Evolutionary conservation across 1,139 yeast genomes (phyloP).

Genomic region (Blastobotrys apis): DNA sequence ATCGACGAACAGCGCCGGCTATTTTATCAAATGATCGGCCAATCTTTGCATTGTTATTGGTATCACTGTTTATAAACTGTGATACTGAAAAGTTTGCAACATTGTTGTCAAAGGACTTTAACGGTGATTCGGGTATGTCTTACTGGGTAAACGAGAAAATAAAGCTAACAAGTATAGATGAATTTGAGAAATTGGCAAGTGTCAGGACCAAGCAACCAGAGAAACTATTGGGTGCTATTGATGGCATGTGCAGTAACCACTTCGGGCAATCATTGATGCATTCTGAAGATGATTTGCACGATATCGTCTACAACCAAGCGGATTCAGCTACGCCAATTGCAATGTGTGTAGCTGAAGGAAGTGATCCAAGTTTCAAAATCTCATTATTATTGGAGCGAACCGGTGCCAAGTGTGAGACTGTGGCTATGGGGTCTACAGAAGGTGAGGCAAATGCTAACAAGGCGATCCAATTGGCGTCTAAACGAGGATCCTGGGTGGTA

Average conservation of each 20-base stretch:
- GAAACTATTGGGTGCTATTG: slow-evolving; percentile 21
- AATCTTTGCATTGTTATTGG: slow-evolving; percentile 43
- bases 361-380: slow-evolving; percentile 61
- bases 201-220: slow-evolving; percentile 26
- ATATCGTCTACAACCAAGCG: slow-evolving; percentile 22
- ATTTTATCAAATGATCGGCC: slow-evolving; percentile 48
- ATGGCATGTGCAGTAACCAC: slow-evolving; percentile 15
- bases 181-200: slow-evolving; percentile 14
- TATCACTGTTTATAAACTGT: slow-evolving; percentile 9
- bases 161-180: slow-evolving; percentile 14
- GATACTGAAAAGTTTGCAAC: slow-evolving; percentile 1
- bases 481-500: slow-evolving; percentile 60
- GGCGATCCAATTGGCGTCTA: slow-evolving; percentile 46
- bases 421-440: slow-evolving; percentile 78
- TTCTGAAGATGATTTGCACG: slow-evolving; percentile 15
- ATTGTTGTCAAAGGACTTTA: neutral
- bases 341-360: slow-evolving; percentile 57
- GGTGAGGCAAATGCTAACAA: slow-evolving; percentile 54
- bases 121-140: slow-evolving; percentile 1
- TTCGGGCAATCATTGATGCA: slow-evolving; percentile 15
- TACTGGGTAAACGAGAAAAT: slow-evolving; percentile 13
- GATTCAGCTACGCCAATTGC: slow-evolving; percentile 42
- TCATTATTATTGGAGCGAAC: slow-evolving; percentile 41
- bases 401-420: slow-evolving; percentile 36
- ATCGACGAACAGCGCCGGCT: slow-evolving; percentile 46